Conservation (phyloP, 495 filamentous ascomycete species). For the Hyaloscypha bicolor region DNA sequence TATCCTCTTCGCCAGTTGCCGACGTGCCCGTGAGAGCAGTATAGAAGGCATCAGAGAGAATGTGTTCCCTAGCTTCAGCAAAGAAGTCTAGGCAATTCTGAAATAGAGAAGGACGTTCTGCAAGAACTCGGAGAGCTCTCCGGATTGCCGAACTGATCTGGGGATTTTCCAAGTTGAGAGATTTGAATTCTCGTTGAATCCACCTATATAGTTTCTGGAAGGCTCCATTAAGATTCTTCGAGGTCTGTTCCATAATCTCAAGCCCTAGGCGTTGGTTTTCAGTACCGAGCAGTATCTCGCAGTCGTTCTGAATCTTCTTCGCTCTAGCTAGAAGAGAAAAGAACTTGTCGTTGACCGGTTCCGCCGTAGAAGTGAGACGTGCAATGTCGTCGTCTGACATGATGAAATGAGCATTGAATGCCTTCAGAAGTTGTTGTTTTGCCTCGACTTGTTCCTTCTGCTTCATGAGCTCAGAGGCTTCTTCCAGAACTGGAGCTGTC, state of each 20-base stretch:
- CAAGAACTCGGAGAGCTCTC: conserved; percentile 81
- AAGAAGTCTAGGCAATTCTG: conserved; percentile 94
- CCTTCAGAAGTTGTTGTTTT: conserved; percentile 82
- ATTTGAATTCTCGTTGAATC: conserved; percentile 93
- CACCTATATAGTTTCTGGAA: conserved; percentile 96
- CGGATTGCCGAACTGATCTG: conserved; percentile 87
- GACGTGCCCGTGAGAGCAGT: conserved; percentile 80
- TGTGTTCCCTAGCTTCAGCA: conserved; percentile 84
- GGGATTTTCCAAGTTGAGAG: conserved; percentile 90
- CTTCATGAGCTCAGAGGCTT: conserved; percentile 71
- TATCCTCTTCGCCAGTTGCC: conserved; percentile 43
- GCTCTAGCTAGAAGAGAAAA: conserved; percentile 78
- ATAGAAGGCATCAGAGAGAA: conserved; percentile 89
- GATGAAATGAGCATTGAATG: conserved; percentile 83
- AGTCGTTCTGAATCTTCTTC: conserved; percentile 86
- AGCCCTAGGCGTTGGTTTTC: conserved; percentile 85
- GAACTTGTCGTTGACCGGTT: conserved; percentile 84
- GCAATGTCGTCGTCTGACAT: conserved; percentile 78
- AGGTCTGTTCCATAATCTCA: conserved; percentile 89
- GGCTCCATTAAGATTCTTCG: conserved; percentile 80
- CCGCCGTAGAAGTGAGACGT: conserved; percentile 70
- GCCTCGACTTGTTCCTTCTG: conserved; percentile 78
- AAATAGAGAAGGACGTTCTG: conserved; percentile 87
- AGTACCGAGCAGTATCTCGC: conserved; percentile 82
- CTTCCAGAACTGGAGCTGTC: conserved; percentile 75